phyloP scores from a whole-genome alignment of 1,284 basidiomycete species.

The Ustilago tritici region DNA sequence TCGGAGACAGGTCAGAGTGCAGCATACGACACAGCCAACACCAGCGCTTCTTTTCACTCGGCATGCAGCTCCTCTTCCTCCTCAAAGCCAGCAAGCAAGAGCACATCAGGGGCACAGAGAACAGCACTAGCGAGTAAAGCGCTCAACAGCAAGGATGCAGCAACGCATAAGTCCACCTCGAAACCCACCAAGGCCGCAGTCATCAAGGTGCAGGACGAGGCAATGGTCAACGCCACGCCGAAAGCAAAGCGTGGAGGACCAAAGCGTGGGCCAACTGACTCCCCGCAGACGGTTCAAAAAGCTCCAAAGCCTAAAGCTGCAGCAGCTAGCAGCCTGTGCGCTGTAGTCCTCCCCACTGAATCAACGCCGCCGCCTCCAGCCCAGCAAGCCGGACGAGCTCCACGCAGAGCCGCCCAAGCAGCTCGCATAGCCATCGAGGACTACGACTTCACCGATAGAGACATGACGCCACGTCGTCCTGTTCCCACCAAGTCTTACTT shows the following conservation, averaged over 20 bases:
- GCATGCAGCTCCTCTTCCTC: conserved; percentile 10
- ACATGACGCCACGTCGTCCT: conserved; percentile 45
- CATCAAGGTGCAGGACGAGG: neutral
- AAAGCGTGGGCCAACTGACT: neutral
- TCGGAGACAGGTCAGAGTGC: conserved; percentile 16
- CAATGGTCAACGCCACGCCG: conserved; percentile 8
- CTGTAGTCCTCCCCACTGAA: conserved; percentile 9
- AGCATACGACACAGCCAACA: conserved; percentile 31
- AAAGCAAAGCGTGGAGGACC: conserved; percentile 8
- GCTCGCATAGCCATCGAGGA: conserved; percentile 43
- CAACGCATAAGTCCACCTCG: neutral
- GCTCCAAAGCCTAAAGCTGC: neutral
- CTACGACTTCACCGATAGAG: conserved; percentile 48
- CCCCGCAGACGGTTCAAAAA: conserved; percentile 20
- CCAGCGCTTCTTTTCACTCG: conserved; percentile 35
- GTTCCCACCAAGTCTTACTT: conserved; percentile 50
- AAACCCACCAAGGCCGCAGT: conserved; percentile 4
- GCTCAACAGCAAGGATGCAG: neutral
- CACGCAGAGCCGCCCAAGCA: conserved; percentile 43
- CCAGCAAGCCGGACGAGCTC: conserved; percentile 20
- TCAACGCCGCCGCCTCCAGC: conserved; percentile 32
- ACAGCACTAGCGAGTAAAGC: conserved; percentile 10
- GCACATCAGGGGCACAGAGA: neutral
- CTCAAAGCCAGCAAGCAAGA: neutral
- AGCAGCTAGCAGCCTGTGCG: neutral